A percentile compares a stretch with the other conserved stretches of the same genome.
These are phyloP conservation scores for Lipomyces kockii DNA, from an alignment of 805 yeast genomes.

Conservation along the genomic window DNA sequence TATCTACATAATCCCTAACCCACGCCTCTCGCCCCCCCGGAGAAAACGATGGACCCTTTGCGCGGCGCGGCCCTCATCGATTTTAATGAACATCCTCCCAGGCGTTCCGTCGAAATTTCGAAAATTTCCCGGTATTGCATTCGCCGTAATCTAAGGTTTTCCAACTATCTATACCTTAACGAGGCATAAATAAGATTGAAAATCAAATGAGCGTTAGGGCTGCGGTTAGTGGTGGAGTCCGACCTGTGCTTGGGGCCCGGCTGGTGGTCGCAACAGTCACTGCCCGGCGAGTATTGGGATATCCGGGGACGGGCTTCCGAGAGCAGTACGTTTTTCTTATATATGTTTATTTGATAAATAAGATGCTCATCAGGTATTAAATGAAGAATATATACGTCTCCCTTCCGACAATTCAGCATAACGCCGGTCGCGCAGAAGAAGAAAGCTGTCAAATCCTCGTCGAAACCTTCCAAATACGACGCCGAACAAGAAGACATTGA, in stretches of 20 bases:
- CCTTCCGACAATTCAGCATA: neutral
- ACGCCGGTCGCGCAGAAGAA: neutral
- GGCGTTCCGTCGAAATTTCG: no score
- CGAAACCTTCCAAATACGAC: neutral
- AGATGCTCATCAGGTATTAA: neutral
- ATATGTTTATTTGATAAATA: neutral
- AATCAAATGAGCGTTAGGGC: neutral
- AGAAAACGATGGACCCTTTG: no score
- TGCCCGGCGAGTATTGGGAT: neutral
- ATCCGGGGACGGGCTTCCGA: neutral
- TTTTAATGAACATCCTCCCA: no score
- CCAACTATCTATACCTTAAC: no score
- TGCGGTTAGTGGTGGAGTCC: neutral
- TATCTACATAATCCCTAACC: no score
- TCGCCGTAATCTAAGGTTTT: no score
- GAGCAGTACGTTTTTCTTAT: neutral
- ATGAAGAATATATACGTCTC: neutral
- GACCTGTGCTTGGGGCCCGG: neutral
- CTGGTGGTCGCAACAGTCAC: neutral
- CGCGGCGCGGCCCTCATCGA: no score
- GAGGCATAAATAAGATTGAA: no score
- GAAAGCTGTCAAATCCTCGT: neutral
- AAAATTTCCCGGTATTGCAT: neutral
- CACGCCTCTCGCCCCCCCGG: no score
- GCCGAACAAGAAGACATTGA: conserved; percentile 22